Base-by-base conservation (phyloP, 345 rosid genomes). In the Salix dunnii region DNA sequence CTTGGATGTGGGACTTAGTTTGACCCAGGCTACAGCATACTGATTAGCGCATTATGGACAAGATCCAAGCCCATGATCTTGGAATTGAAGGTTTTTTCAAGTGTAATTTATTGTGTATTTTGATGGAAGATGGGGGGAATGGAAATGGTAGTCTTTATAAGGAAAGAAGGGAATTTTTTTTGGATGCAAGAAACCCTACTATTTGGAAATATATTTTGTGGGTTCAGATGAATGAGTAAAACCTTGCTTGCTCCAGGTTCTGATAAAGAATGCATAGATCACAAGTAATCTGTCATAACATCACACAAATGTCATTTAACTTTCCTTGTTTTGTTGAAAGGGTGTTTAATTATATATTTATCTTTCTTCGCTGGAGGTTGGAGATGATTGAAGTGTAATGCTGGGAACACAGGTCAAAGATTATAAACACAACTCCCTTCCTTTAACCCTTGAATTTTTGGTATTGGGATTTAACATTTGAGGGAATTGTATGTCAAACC, bases 181-280 rank as follows among this genome's bases (percentile, higher is more conserved):
- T 33, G 35, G 35, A 33, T 33, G 35, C 5, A 33, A 6, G 6
- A 33, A 33, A 33, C 6, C 5, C 0, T 33, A 33, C 5, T 6
- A 4, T 1, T 6, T 33, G 35, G 0, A 33, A 4, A 33, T 4
- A 33, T 33, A 33, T 0, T 33, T 33, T 33, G 35, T 33, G 35
- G 35, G 35, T 4, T 4, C 5, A 33, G 35, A 0, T 1, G 1
- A 33, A 0, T 6, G 6, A 33, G 35, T 0, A 33, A 33, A 33
- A 33, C 6, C 0, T 0, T 4, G 35, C 0, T 5, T 0, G 4
- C 4, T 31, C 5, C 33, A 33, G 35, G 35, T 3, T 33, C 35
- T 33, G 3, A 4, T 33, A 33, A n/a, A n/a, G n/a, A n/a, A n/a
- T n/a, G 5, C 5, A 33, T 0, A 33, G 4, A 33, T 33, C 4